Evolutionary conservation across 129 eudicot genomes (phyloP).

Genomic region (Dittrichia graveolens): DNA sequence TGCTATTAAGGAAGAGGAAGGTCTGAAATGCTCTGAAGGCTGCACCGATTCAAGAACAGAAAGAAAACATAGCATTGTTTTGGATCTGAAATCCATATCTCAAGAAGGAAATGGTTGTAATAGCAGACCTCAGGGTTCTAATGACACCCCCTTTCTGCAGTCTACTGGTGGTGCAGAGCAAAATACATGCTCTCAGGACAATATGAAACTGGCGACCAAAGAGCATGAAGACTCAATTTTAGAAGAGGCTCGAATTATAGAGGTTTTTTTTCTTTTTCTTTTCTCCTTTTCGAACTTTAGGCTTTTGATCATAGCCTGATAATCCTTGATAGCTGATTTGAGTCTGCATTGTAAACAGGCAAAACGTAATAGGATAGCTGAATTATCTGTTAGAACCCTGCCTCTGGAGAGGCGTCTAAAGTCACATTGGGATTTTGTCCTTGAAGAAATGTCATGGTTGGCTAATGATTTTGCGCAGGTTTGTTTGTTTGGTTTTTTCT

Average conservation of each 20-base stretch:
- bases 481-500: slow-evolving; percentile 51
- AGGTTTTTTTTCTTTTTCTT: slow-evolving; percentile 50
- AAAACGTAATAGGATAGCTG: slow-evolving; percentile 84
- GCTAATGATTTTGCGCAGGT: slow-evolving; percentile 99
- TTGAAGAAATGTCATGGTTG: slow-evolving; percentile 97
- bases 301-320: slow-evolving; percentile 8
- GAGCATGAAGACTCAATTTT: slow-evolving; percentile 83
- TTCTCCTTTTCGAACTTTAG: slow-evolving; percentile 14
- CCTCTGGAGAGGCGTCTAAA: slow-evolving; percentile 49
- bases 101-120: slow-evolving; percentile 36
- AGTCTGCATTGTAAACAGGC: slow-evolving; percentile 53
- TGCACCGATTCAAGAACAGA: slow-evolving; percentile 39
- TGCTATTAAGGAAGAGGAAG: slow-evolving; percentile 34
- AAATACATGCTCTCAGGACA: slow-evolving; percentile 44
- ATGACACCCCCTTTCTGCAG: slow-evolving; percentile 37
- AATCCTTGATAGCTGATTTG: slow-evolving; percentile 31
- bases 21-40: slow-evolving; percentile 30
- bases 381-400: slow-evolving; percentile 53
- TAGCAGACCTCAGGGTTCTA: slow-evolving; percentile 30
- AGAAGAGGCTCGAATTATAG: slow-evolving; percentile 79
- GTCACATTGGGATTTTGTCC: slow-evolving; percentile 92
- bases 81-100: slow-evolving; percentile 31
- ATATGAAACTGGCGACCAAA: slow-evolving; percentile 41
- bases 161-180: slow-evolving; percentile 44
- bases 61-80: slow-evolving; percentile 23